Evolutionary conservation across 352 stramenopile genomes (phyloP).

Genomic region (Phytophthora kernoviae): DNA sequence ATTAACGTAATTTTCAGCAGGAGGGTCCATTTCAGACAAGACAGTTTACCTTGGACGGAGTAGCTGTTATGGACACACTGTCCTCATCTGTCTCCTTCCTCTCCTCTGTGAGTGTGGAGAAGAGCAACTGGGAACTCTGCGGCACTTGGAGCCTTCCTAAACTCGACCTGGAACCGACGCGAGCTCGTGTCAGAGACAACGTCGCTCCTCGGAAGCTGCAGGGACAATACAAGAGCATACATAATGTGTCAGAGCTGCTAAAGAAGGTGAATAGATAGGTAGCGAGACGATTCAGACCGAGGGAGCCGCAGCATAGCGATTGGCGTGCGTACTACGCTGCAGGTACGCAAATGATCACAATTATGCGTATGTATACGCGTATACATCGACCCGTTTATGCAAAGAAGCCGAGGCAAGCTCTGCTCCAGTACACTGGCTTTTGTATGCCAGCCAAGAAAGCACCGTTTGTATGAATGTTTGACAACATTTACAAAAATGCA

Average conservation of each 20-base stretch:
- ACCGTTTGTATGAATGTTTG: too few relatives aligned
- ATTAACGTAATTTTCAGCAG: not conserved
- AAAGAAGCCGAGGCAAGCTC: too few relatives aligned
- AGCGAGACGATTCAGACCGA: conserved; percentile 25
- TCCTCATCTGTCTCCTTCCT: conserved; percentile 10
- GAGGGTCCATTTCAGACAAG: not conserved
- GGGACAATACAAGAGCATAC: not conserved
- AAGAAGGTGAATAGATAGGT: too few relatives aligned
- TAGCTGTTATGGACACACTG: too few relatives aligned
- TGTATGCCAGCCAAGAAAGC: too few relatives aligned
- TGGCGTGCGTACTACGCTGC: not conserved
- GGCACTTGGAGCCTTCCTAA: conserved; percentile 1
- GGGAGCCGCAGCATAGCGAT: conserved; percentile 32
- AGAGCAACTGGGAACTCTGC: conserved; percentile 20
- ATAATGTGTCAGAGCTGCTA: not conserved
- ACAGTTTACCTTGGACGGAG: conserved; percentile 8
- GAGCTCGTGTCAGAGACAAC: conserved; percentile 10
- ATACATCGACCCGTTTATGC: too few relatives aligned
- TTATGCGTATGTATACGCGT: not conserved
- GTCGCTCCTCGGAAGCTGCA: conserved; percentile 19
- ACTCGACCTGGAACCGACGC: conserved; percentile 1
- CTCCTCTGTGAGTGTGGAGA: conserved; percentile 23
- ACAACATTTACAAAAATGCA: too few relatives aligned
- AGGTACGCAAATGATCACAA: not conserved
- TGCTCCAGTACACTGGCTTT: too few relatives aligned